Evolutionary conservation across 257 asterid genomes (phyloP).

Genomic region (Plantago ovata): DNA sequence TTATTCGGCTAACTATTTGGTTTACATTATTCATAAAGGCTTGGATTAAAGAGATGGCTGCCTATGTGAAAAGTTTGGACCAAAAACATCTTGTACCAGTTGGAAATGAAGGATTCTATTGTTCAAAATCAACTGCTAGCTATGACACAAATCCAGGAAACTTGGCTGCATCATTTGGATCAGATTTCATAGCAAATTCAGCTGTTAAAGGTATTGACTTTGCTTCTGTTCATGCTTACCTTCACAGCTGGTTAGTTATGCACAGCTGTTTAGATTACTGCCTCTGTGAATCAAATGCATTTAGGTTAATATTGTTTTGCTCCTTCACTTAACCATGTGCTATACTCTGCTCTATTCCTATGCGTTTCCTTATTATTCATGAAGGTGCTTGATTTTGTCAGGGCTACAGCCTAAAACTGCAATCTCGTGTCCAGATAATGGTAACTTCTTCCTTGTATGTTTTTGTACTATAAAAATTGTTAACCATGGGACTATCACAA

Average conservation of each 20-base stretch:
- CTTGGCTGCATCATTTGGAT: conserved; percentile 60
- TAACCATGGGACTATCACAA: no score
- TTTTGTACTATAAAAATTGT: no score
- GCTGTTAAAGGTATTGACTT: conserved; percentile 47
- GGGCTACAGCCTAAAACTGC: no score
- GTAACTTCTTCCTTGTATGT: no score
- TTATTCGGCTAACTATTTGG: not conserved
- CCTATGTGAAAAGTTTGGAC: conserved; percentile 48
- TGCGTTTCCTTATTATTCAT: no score
- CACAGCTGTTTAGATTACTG: no score
- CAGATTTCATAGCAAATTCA: conserved; percentile 49
- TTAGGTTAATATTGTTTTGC: no score
- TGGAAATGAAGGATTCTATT: conserved; percentile 58
- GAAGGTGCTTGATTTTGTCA: no score
- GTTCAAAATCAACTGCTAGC: conserved; percentile 30
- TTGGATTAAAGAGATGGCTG: conserved; percentile 56
- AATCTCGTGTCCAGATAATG: no score
- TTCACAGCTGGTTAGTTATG: conserved; percentile 48
- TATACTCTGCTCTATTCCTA: no score
- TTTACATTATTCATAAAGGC: conserved; percentile 21
- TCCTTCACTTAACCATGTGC: no score
- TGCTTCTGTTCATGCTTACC: conserved; percentile 63
- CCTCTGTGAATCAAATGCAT: no score
- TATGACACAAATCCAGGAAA: conserved; percentile 45
- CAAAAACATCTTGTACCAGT: conserved; percentile 43